Evolutionary conservation across 805 yeast genomes (phyloP).

Genomic region (Sporopachydermia quercuum): DNA sequence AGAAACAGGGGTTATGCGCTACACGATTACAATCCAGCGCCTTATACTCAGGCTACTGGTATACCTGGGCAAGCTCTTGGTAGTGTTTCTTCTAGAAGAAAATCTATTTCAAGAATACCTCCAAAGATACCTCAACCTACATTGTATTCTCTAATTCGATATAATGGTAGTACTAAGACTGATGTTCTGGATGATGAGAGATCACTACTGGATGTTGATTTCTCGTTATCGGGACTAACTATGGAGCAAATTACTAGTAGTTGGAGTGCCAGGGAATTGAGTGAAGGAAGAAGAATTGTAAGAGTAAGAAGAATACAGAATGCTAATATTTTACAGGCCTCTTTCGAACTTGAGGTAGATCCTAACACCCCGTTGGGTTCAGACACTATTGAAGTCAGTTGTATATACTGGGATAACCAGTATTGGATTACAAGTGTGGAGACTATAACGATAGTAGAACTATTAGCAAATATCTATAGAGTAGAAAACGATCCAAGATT

Average conservation of each 20-base stretch:
- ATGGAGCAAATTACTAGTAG: not conserved
- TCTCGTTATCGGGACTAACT: not conserved
- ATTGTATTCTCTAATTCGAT: not conserved
- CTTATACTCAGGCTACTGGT: not conserved
- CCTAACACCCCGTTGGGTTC: not conserved
- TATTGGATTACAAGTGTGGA: not conserved
- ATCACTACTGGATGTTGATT: not conserved
- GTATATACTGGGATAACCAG: not conserved
- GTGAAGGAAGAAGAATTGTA: not conserved
- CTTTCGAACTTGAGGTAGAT: not conserved
- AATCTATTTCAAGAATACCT: not conserved
- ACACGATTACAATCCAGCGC: not conserved
- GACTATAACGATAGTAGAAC: constrained; percentile 1
- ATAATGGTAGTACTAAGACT: not conserved
- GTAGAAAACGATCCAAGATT: not conserved
- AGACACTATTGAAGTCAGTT: constrained; percentile 1
- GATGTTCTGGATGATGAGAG: not conserved
- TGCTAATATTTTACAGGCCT: not conserved
- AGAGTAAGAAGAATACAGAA: not conserved
- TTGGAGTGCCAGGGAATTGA: not conserved
- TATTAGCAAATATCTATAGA: not conserved
- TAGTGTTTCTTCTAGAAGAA: not conserved
- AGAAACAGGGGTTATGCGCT: not conserved
- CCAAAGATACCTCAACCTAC: not conserved
- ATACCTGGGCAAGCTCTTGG: not conserved